A percentile compares a stretch with the other conserved stretches of the same genome.
These are phyloP conservation scores for Maudiozyma humilis DNA, from an alignment of 1,139 yeast genomes.

Conservation along the genomic window DNA sequence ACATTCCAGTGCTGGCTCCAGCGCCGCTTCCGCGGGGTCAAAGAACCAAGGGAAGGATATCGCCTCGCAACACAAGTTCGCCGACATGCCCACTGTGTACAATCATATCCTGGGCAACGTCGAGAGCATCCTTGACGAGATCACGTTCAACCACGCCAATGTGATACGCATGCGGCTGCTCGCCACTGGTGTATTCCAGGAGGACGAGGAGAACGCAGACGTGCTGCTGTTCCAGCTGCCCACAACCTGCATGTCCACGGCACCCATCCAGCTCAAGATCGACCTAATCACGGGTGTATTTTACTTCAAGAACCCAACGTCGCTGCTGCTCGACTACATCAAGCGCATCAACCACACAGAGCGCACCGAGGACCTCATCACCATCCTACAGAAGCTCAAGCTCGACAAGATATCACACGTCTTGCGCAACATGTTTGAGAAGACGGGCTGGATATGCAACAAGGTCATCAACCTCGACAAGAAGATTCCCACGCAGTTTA, in stretches of 20 bases:
- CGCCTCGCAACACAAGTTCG: background rate
- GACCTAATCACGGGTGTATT: conserved; percentile 40
- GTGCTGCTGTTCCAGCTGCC: conserved; percentile 29
- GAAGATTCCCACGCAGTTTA: conserved; percentile 24
- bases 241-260: conserved; percentile 29
- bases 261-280: conserved; percentile 34
- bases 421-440: conserved; percentile 45
- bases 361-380: conserved; percentile 29
- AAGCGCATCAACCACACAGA: conserved; percentile 34
- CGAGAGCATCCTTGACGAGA: conserved; percentile 31
- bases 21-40: background rate
- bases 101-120: conserved; percentile 31
- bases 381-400: conserved; percentile 39
- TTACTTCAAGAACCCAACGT: conserved; percentile 42
- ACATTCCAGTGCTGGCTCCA: conserved; percentile 9
- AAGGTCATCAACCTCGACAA: conserved; percentile 42
- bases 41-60: background rate
- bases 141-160: conserved; percentile 31
- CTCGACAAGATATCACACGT: conserved; percentile 48
- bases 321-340: conserved; percentile 34
- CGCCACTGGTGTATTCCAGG: conserved; percentile 26
- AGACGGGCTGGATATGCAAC: conserved; percentile 61
- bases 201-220: conserved; percentile 28
- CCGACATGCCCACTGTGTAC: conserved; percentile 26
- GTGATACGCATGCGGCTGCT: conserved; percentile 26